Percentiles rank a stretch among this genome's conserved stretches.
These are phyloP conservation scores for Camellia oleifera DNA, from an alignment of 179 eudicot species.

Conservation along the genomic window DNA sequence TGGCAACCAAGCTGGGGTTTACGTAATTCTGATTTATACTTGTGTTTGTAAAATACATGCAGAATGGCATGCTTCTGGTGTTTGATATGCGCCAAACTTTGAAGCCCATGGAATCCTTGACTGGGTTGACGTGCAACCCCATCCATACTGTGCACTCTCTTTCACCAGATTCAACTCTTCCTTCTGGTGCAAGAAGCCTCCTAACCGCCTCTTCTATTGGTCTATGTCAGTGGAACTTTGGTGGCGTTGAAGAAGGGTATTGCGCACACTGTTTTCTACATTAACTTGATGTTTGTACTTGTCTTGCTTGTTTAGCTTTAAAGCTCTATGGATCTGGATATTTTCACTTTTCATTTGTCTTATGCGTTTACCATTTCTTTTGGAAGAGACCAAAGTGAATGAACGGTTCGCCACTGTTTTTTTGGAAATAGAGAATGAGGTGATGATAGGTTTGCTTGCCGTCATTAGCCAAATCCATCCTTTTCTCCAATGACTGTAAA, in stretches of 20 bases:
- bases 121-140: slow-evolving; percentile 67
- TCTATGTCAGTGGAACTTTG: slow-evolving; percentile 78
- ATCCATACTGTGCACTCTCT: slow-evolving; percentile 64
- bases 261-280: neutral
- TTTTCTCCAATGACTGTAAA: too few relatives aligned
- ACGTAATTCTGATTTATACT: neutral
- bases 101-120: slow-evolving; percentile 52
- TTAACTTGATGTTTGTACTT: neutral
- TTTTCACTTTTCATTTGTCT: neutral
- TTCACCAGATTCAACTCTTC: slow-evolving; percentile 30
- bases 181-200: slow-evolving; percentile 50
- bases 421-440: neutral
- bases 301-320: slow-evolving; percentile 9
- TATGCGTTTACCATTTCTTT: neutral
- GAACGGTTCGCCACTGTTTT: neutral
- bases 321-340: neutral
- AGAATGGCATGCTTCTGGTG: slow-evolving; percentile 83
- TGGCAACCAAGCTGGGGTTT: slow-evolving; percentile 2
- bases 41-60: slow-evolving; percentile 20
- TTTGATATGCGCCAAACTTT: slow-evolving; percentile 86
- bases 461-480: neutral
- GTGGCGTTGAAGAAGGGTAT: slow-evolving; percentile 41
- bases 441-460: slow-evolving; percentile 1
- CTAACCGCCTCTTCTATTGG: slow-evolving; percentile 85
- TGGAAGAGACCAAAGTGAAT: neutral